These are phyloP conservation scores for Botryotinia convoluta DNA, from an alignment of 2,329 filamentous ascomycete species.

Conservation along the genomic window DNA sequence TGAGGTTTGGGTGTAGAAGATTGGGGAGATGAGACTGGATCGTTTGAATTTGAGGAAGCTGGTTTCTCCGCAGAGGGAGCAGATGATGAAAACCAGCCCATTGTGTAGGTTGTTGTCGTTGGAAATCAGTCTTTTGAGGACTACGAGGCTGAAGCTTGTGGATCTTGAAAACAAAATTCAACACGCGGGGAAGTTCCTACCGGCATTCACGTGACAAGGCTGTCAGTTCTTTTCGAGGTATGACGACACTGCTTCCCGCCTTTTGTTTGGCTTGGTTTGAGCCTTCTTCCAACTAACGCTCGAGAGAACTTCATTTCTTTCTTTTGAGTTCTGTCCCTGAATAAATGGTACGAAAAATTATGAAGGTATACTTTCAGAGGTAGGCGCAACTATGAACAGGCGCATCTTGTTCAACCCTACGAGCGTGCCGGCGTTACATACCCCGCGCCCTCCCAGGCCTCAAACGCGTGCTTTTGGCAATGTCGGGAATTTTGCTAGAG, in stretches of 20 bases:
- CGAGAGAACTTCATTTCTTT: neutral
- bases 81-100: slow-evolving; percentile 62
- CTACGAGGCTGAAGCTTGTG: slow-evolving; percentile 22
- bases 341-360: neutral
- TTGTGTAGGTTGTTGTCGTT: slow-evolving; percentile 37
- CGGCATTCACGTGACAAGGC: slow-evolving; percentile 13
- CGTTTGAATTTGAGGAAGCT: neutral
- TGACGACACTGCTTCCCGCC: slow-evolving; percentile 23
- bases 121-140: slow-evolving; percentile 16
- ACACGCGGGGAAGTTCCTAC: slow-evolving; percentile 15
- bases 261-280: slow-evolving; percentile 3
- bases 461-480: slow-evolving; percentile 32
- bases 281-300: neutral
- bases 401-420: slow-evolving; percentile 39
- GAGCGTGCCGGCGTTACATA: slow-evolving; percentile 38
- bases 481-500: slow-evolving; percentile 24
- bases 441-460: slow-evolving; percentile 22
- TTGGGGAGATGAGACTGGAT: slow-evolving; percentile 21
- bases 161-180: slow-evolving; percentile 4
- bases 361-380: slow-evolving; percentile 10
- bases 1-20: slow-evolving; percentile 24
- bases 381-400: slow-evolving; percentile 30
- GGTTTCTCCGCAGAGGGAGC: slow-evolving; percentile 27
- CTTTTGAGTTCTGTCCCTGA: neutral
- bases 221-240: slow-evolving; percentile 22